A percentile compares a stretch with the other conserved stretches of the same genome.
Conservation (phyloP, 1,139 yeast species). For the Pneumocystis carinii region DNA sequence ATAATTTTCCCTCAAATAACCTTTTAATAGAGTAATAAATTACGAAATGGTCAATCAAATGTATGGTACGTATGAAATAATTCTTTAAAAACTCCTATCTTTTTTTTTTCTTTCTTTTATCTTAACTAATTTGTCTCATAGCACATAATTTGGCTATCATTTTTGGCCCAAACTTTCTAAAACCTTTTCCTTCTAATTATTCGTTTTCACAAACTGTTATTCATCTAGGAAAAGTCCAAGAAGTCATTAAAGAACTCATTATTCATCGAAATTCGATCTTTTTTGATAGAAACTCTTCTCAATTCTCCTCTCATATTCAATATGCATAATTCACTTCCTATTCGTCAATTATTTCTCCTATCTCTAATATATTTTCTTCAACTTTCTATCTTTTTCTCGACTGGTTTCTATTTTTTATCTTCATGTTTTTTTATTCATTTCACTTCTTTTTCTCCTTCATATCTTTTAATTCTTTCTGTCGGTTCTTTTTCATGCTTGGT, state of each 20-base stretch:
- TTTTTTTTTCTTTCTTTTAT: background rate
- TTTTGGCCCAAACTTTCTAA: constrained; percentile 82
- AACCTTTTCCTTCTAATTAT: background rate
- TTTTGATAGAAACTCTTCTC: background rate
- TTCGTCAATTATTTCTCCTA: no score
- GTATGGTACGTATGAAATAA: constrained; percentile 28
- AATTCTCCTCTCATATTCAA: no score
- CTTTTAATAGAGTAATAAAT: constrained; percentile 44
- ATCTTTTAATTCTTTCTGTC: no score
- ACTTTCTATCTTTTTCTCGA: no score
- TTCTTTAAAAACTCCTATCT: no score
- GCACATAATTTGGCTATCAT: constrained; percentile 65
- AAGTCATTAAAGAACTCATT: constrained; percentile 6
- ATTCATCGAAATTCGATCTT: constrained; percentile 10
- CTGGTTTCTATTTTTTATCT: no score
- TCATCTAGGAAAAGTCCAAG: constrained; percentile 9
- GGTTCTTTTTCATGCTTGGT: no score
- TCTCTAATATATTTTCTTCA: no score
- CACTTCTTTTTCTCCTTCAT: no score
- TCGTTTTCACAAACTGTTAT: constrained; percentile 6
- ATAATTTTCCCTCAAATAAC: background rate
- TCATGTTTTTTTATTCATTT: no score
- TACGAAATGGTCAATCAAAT: constrained; percentile 58
- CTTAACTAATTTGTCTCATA: background rate
- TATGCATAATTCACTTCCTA: no score